Evolutionary conservation across 2,329 filamentous ascomycete species (phyloP).

Genomic region (Penicillium aurantiogriseum): DNA sequence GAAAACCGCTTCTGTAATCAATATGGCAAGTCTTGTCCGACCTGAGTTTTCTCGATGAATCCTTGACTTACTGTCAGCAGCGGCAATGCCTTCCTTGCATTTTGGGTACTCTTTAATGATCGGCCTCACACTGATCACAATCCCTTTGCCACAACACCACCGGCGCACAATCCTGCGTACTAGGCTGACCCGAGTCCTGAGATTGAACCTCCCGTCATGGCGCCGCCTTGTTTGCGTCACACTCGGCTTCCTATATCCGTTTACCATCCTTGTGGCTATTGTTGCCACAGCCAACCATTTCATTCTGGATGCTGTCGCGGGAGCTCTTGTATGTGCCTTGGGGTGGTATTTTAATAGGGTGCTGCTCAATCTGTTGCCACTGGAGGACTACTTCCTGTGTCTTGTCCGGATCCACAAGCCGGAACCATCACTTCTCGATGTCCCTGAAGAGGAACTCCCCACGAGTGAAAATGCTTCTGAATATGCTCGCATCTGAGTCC

Average conservation of each 20-base stretch:
- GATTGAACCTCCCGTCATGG: conserved; percentile 48
- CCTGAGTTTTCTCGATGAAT: not conserved
- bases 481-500: not conserved
- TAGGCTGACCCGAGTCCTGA: conserved; percentile 35
- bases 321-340: conserved; percentile 62
- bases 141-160: conserved; percentile 60
- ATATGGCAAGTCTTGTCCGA: conserved; percentile 54
- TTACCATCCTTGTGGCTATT: conserved; percentile 65
- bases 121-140: conserved; percentile 65
- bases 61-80: conserved; percentile 34
- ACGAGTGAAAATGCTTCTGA: conserved; percentile 14
- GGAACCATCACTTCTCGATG: conserved; percentile 23
- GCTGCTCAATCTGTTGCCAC: conserved; percentile 61
- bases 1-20: conserved; percentile 73
- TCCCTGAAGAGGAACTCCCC: not conserved
- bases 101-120: conserved; percentile 74
- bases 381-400: conserved; percentile 69
- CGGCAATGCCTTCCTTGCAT: conserved; percentile 73
- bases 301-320: conserved; percentile 68
- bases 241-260: conserved; percentile 62
- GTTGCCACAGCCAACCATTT: conserved; percentile 72
- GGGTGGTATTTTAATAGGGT: conserved; percentile 59
- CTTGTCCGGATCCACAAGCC: conserved; percentile 65
- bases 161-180: conserved; percentile 37
- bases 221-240: conserved; percentile 51